Percentiles rank a stretch among this genome's conserved stretches.
Evolutionary conservation across 495 filamentous ascomycete genomes (phyloP).

Genomic region (Daldinia bambusicola): DNA sequence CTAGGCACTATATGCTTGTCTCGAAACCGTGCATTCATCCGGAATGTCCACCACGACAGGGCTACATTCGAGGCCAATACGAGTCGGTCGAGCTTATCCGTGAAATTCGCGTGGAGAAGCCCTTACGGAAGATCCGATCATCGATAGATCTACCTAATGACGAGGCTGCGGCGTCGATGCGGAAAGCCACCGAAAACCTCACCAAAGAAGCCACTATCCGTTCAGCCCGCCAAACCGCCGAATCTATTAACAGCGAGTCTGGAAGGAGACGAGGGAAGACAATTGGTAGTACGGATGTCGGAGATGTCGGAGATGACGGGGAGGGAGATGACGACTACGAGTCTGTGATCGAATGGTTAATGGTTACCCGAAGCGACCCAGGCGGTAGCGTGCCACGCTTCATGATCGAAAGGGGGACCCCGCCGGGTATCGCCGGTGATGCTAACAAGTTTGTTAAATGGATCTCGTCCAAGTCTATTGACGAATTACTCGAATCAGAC

Average conservation of each 20-base stretch:
- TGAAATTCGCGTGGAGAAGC: conserved; percentile 70
- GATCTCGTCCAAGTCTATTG: conserved; percentile 69
- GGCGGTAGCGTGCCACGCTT: conserved; percentile 92
- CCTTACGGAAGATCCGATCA: conserved; percentile 47
- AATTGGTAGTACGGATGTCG: conserved; percentile 22
- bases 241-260: conserved; percentile 11
- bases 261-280: conserved; percentile 38
- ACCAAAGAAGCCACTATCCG: conserved; percentile 48
- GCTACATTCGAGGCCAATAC: conserved; percentile 85
- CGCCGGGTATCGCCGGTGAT: conserved; percentile 81
- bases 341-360: conserved; percentile 87
- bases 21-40: conserved; percentile 85
- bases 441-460: conserved; percentile 88
- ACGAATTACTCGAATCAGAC: conserved; percentile 49
- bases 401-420: conserved; percentile 94
- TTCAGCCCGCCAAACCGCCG: conserved; percentile 41
- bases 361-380: conserved; percentile 94
- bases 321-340: conserved; percentile 62
- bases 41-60: conserved; percentile 70
- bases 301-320: conserved; percentile 19
- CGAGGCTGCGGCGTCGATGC: conserved; percentile 23
- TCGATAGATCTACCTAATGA: conserved; percentile 49
- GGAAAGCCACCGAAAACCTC: conserved; percentile 34
- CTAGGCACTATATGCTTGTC: conserved; percentile 81
- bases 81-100: conserved; percentile 93